phyloP scores from a whole-genome alignment of 2,329 filamentous ascomycete genomes.

The Macrophomina tecta region DNA sequence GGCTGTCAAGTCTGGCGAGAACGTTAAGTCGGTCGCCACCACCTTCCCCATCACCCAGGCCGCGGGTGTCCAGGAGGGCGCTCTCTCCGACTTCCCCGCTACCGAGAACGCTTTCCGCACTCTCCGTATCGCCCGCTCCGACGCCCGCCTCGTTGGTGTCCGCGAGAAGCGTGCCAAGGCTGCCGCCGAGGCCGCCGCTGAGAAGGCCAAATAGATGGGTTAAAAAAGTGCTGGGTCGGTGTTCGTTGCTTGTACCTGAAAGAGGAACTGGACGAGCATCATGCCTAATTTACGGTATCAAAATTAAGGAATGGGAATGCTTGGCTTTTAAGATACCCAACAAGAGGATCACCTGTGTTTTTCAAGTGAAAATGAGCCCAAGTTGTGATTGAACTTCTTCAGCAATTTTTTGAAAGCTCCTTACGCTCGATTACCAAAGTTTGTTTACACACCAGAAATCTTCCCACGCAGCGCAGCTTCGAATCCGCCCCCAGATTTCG shows the following conservation, averaged over 20 bases:
- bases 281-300: slow-evolving; percentile 26
- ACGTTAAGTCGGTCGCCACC: slow-evolving; percentile 59
- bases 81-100: slow-evolving; percentile 70
- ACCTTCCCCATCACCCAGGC: slow-evolving; percentile 76
- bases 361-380: slow-evolving; percentile 11
- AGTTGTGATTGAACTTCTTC: neutral
- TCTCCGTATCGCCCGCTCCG: slow-evolving; percentile 83
- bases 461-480: no score
- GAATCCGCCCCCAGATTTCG: no score
- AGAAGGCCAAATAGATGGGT: slow-evolving; percentile 77
- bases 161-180: slow-evolving; percentile 94
- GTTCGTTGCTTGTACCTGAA: slow-evolving; percentile 27
- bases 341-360: slow-evolving; percentile 20
- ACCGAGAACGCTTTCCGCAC: slow-evolving; percentile 87
- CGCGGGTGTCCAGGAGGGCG: slow-evolving; percentile 78
- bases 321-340: slow-evolving; percentile 28
- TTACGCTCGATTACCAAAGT: neutral
- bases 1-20: slow-evolving; percentile 62
- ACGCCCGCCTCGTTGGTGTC: slow-evolving; percentile 79
- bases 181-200: slow-evolving; percentile 79
- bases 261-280: slow-evolving; percentile 27
- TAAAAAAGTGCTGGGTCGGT: slow-evolving; percentile 29
- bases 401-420: neutral
- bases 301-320: slow-evolving; percentile 27
- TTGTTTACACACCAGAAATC: no score